phyloP scores from a whole-genome alignment of 257 asterid genomes.

The Craterostigma plantagineum region DNA sequence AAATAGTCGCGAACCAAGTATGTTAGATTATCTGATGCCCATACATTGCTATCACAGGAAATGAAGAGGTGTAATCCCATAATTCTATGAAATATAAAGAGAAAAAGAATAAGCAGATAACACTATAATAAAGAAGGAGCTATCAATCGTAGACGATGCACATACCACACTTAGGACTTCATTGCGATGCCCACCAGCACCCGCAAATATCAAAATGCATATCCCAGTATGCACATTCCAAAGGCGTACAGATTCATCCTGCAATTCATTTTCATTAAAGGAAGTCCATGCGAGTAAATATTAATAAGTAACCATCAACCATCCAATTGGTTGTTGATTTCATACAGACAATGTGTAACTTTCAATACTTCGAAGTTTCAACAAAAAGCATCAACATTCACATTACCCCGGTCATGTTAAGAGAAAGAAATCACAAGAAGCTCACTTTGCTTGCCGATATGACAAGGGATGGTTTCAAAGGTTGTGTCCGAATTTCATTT shows the following conservation, averaged over 20 bases:
- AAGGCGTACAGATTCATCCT: slow-evolving; percentile 97
- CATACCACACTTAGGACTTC: slow-evolving; percentile 97
- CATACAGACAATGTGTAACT: slow-evolving; percentile 1
- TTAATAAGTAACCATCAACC: background rate
- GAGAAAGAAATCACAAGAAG: slow-evolving; percentile 7
- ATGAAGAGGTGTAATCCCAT: too few species aligned
- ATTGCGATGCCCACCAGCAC: slow-evolving; percentile 99
- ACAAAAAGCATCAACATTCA: too few species aligned
- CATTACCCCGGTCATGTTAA: background rate
- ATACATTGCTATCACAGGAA: too few species aligned
- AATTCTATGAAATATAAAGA: too few species aligned
- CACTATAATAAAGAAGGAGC: background rate
- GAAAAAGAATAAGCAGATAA: background rate
- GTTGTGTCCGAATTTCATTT: slow-evolving; percentile 81
- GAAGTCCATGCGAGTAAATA: slow-evolving; percentile 6
- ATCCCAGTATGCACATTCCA: slow-evolving; percentile 97
- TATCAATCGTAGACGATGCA: background rate
- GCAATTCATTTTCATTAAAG: slow-evolving; percentile 9
- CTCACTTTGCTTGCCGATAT: slow-evolving; percentile 91
- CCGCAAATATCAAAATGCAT: slow-evolving; percentile 96
- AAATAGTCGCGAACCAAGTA: slow-evolving; percentile 10
- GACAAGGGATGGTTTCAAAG: slow-evolving; percentile 82
- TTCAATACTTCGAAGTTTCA: background rate
- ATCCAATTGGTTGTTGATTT: background rate
- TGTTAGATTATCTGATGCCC: slow-evolving; percentile 6